phyloP scores from a whole-genome alignment of 23 red algal species.

The Chondrus crispus region DNA sequence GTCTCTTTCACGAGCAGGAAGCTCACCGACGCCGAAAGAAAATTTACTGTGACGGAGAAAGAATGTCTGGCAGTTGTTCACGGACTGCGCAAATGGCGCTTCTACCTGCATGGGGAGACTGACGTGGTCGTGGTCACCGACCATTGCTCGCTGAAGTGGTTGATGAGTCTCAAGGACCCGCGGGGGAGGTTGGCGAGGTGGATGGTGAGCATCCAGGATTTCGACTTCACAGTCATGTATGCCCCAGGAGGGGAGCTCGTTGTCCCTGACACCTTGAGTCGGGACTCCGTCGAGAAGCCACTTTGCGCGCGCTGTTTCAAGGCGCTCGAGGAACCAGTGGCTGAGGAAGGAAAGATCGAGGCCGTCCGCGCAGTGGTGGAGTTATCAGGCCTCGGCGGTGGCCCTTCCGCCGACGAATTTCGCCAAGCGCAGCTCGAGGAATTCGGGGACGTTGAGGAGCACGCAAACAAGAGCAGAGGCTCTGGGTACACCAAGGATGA shows the following conservation, averaged over 20 bases:
- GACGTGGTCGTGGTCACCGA: background rate
- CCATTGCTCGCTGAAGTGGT: background rate
- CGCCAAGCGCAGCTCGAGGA: no score
- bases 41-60: background rate
- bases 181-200: background rate
- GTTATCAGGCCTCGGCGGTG: no score
- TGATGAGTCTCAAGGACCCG: background rate
- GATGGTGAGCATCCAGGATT: background rate
- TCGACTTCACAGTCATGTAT: background rate
- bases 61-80: background rate
- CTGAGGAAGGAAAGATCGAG: no score
- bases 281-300: background rate
- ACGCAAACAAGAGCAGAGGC: no score
- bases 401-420: no score
- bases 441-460: no score
- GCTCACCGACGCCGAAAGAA: background rate
- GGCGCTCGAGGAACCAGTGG: no score
- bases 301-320: background rate
- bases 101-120: background rate
- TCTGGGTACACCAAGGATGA: no score
- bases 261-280: background rate
- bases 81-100: background rate
- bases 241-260: background rate
- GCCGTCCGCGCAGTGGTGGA: no score
- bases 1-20: background rate